These are phyloP conservation scores for Verticillium alfalfae DNA, from an alignment of 2,329 filamentous ascomycete genomes.

Conservation along the genomic window DNA sequence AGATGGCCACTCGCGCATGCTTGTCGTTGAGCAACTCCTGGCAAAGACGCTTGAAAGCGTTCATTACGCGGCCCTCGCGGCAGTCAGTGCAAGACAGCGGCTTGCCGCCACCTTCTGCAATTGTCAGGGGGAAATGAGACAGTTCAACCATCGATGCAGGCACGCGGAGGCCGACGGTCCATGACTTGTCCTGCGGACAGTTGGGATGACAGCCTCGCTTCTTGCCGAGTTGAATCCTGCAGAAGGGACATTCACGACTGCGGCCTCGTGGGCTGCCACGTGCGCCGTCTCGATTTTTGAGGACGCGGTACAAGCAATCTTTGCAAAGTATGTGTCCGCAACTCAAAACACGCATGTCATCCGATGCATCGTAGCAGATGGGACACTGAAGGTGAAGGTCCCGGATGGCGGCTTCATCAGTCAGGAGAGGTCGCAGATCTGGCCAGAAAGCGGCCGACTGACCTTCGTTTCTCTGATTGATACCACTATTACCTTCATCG, in stretches of 20 bases:
- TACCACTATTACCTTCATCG: background rate
- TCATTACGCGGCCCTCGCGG: constrained; percentile 5
- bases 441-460: constrained; percentile 6
- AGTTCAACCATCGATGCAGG: constrained; percentile 4
- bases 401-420: background rate
- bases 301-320: constrained; percentile 4
- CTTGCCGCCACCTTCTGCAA: constrained; percentile 5
- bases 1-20: background rate
- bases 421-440: background rate
- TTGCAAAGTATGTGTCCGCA: constrained; percentile 10
- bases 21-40: background rate
- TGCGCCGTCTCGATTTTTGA: background rate
- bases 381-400: constrained; percentile 4
- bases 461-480: background rate
- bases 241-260: constrained; percentile 5
- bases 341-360: constrained; percentile 3
- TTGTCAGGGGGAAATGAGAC: constrained; percentile 2
- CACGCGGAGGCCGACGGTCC: background rate
- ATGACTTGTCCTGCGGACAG: background rate
- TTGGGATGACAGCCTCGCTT: constrained; percentile 1
- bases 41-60: background rate
- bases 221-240: constrained; percentile 3
- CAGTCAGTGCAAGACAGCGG: constrained; percentile 1
- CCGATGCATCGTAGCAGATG: constrained; percentile 7
- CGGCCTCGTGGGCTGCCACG: background rate